Base-by-base conservation (phyloP, 179 eudicot species). In the Drosera spatulata region DNA sequence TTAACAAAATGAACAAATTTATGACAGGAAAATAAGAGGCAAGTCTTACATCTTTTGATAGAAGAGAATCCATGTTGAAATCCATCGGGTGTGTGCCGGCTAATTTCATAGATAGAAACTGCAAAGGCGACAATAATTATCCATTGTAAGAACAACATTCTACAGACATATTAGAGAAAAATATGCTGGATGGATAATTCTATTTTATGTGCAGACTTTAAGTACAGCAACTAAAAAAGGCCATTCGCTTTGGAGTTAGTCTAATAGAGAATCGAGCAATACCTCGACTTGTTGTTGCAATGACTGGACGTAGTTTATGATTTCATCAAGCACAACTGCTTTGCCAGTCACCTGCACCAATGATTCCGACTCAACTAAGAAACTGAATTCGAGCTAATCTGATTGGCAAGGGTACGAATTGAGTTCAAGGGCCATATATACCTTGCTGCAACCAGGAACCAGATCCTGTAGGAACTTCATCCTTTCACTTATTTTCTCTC, bases 361-460 rank as follows among this genome's bases (percentile, higher is more conserved):
- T 42, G 47, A 56, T 52, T 8, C 13, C 2, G 2, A 14, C 5
- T 52, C 50, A 11, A 46, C 11, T 46, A 46, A 11, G 50, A 53
- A 53, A 55, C 7, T 22, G 39, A 0, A 22, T 41, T 4, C 58
- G 39, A 37, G 4, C 7, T 55, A n/a, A 53, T 6, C 6, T 14
- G 38, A 3, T 11, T 22, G 5, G 4, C 4, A 33, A 55, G 8
- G 12, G 39, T 5, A n/a, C 2, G 39, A 9, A n/a, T 4, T 22
- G 6, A 6, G 39, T 4, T 11, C 38, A 7, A 61, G 40, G 38
- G 53, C 5, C 41, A 14, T 40, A 7, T 2, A 46, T 59, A 91
- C 97, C 97, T 91, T 91, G 67, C 80, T 83, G 75, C 97, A 91
- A 46, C 97, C 97, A 12, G 97, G 97, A 38, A 91, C 96, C 68